Evolutionary conservation across 371 early-diverging fungal species (phyloP).

Genomic region (Mucor mucedo): DNA sequence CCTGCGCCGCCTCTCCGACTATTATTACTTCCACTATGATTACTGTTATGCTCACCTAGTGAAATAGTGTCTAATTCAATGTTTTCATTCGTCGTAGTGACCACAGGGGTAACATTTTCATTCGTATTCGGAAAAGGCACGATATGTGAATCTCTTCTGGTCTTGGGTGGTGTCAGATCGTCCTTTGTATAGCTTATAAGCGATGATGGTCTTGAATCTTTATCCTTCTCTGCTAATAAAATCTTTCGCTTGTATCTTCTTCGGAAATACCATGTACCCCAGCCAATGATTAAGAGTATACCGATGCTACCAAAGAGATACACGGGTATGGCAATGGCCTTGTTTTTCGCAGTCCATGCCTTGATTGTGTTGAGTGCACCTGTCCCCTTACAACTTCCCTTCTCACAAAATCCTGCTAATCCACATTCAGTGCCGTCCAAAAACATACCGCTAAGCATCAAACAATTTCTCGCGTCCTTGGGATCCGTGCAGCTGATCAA

Average conservation of each 20-base stretch:
- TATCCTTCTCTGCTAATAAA: constrained; percentile 36
- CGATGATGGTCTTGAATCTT: constrained; percentile 45
- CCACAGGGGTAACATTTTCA: constrained; percentile 1
- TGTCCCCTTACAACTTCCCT: constrained; percentile 54
- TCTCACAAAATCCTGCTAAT: constrained; percentile 66
- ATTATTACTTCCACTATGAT: neutral
- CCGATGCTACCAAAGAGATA: constrained; percentile 56
- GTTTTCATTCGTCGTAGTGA: neutral
- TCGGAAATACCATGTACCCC: constrained; percentile 36
- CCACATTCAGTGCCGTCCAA: constrained; percentile 93
- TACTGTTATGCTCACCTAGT: neutral
- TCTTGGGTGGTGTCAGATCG: neutral
- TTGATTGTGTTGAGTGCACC: constrained; percentile 44
- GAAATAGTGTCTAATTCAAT: neutral
- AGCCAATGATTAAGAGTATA: constrained; percentile 38
- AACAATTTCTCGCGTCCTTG: constrained; percentile 47
- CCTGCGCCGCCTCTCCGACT: neutral
- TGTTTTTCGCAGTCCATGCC: constrained; percentile 59
- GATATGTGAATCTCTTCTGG: constrained; percentile 14
- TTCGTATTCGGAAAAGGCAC: constrained; percentile 4
- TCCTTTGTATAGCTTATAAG: constrained; percentile 6
- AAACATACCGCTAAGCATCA: constrained; percentile 77
- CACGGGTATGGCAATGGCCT: constrained; percentile 61
- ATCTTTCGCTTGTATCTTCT: constrained; percentile 26
- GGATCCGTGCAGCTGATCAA: constrained; percentile 75